Evolutionary conservation across 495 filamentous ascomycete species (phyloP).

Genomic region (Lasiosphaeria miniovina): DNA sequence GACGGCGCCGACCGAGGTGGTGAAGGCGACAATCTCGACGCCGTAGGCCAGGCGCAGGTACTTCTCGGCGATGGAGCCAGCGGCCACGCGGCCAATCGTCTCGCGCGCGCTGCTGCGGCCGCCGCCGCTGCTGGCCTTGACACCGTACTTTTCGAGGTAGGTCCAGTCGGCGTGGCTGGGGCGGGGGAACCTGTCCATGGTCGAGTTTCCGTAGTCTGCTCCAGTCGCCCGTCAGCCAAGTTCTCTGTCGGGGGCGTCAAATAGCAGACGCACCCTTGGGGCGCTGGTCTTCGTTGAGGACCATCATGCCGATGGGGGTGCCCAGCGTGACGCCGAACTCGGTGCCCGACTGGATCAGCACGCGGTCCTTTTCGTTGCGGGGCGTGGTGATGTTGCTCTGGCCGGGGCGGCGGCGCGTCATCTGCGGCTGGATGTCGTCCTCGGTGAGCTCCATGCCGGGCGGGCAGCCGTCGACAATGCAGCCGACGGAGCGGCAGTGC

Average conservation of each 20-base stretch:
- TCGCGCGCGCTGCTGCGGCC: slow-evolving; percentile 90
- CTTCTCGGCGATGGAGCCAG: slow-evolving; percentile 94
- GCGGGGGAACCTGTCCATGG: slow-evolving; percentile 88
- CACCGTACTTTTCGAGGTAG: slow-evolving; percentile 94
- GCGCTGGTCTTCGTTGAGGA: slow-evolving; percentile 88
- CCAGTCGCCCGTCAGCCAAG: no score
- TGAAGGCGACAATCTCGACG: slow-evolving; percentile 89
- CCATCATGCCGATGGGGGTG: slow-evolving; percentile 85
- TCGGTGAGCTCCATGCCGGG: slow-evolving; percentile 88
- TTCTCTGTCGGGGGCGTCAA: not conserved
- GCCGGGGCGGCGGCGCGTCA: slow-evolving; percentile 86
- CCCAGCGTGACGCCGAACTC: slow-evolving; percentile 91
- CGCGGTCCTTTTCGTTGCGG: slow-evolving; percentile 85
- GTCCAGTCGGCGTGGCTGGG: slow-evolving; percentile 96
- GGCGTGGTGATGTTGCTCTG: slow-evolving; percentile 90
- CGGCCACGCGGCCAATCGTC: slow-evolving; percentile 90
- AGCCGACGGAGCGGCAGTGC: slow-evolving; percentile 86
- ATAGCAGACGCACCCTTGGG: slow-evolving; percentile 55
- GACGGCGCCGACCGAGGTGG: slow-evolving; percentile 77
- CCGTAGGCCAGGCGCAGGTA: slow-evolving; percentile 77
- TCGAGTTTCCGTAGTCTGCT: slow-evolving; percentile 79
- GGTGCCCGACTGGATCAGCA: slow-evolving; percentile 90
- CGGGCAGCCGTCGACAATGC: slow-evolving; percentile 84
- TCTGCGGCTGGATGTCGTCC: slow-evolving; percentile 89
- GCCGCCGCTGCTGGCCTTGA: slow-evolving; percentile 89